Base-by-base conservation (phyloP, 495 filamentous ascomycete species). In the Aspergillus conjunctus region DNA sequence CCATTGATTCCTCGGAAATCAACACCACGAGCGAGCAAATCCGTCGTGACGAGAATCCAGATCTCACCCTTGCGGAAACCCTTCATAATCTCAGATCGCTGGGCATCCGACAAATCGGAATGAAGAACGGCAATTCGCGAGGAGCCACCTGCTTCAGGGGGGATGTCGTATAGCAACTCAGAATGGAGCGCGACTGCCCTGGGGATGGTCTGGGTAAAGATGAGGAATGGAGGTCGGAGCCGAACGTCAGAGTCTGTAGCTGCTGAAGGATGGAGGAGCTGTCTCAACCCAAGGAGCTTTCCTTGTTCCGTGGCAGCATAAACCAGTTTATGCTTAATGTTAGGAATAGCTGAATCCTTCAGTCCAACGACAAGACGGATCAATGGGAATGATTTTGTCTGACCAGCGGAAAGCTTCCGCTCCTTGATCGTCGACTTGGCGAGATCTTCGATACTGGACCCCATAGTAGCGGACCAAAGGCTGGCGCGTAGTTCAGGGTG, bases 391-490 rank as follows among this genome's bases (percentile, higher is more conserved):
- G 75, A 69, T 44, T 67, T 65, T 61, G 32, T 65, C 10, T 56
- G 62, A 31, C 64, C 49, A 7, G 71, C 62, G 8, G 63, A 55
- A 33, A 71, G 68, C 31, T 69, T 71, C 12, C 87, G 79, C 45
- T 79, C 74, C 51, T 83, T 75, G 49, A 88, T 83, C 7, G 86
- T 88, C 26, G 81, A 81, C 22, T 80, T 77, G 49, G 89, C 82
- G 12, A 97, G 78, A 33, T 88, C 79, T 73, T 98, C 95, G 50
- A 97, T 87, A 64, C 87, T 92, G 17, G 94, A 96, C 17, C 88
- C 91, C 88, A 98, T 98, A 3, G 94, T 98, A 9, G 95, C 94
- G 18, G 93, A 97, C 91, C 93, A 99, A 52, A 96, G 84, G 50
- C 87, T 88, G 3, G 91, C 83, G 7, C 87, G 81, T 10, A 98